Percentiles rank a stretch among this genome's conserved stretches.
These are phyloP conservation scores for Cladosporium colombiae DNA, from an alignment of 2,329 filamentous ascomycete species.

Conservation along the genomic window DNA sequence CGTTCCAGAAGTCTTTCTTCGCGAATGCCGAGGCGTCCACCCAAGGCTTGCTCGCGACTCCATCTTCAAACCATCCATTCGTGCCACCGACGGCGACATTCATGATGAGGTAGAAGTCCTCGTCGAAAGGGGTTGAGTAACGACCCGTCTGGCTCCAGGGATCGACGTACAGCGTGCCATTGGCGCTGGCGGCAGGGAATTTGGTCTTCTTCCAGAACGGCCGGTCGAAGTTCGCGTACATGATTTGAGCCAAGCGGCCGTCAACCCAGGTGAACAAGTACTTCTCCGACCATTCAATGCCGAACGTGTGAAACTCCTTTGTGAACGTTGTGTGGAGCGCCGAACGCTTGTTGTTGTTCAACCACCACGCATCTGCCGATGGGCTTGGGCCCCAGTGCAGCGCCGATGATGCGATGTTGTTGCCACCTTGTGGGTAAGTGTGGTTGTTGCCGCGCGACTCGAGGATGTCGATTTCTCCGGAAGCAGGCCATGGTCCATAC, in stretches of 20 bases:
- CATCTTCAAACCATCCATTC: conserved; percentile 77
- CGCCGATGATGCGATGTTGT: conserved; percentile 76
- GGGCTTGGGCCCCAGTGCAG: conserved; percentile 79
- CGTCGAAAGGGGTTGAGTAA: conserved; percentile 44
- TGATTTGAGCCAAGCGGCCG: conserved; percentile 74
- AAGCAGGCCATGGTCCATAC: conserved; percentile 76
- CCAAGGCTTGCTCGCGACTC: conserved; percentile 74
- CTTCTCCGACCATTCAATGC: conserved; percentile 83
- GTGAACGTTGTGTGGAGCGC: conserved; percentile 75
- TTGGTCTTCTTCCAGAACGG: conserved; percentile 43
- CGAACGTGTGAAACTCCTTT: conserved; percentile 71
- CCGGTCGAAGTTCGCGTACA: conserved; percentile 63
- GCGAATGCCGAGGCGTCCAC: conserved; percentile 67
- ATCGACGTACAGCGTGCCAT: conserved; percentile 41
- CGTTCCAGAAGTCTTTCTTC: conserved; percentile 74
- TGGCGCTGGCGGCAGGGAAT: conserved; percentile 38
- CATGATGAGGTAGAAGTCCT: conserved; percentile 45
- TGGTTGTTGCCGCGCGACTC: conserved; percentile 83
- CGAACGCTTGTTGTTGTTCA: conserved; percentile 74
- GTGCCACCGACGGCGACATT: conserved; percentile 44
- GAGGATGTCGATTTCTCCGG: conserved; percentile 81
- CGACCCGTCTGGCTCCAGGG: conserved; percentile 40
- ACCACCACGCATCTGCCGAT: conserved; percentile 77
- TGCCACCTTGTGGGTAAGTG: conserved; percentile 73
- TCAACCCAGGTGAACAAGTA: conserved; percentile 88